Evolutionary conservation across 768 basidiomycete species (phyloP), one percentile per base, ranked within the genome.

Genomic region (Cytidiella melzeri): DNA sequence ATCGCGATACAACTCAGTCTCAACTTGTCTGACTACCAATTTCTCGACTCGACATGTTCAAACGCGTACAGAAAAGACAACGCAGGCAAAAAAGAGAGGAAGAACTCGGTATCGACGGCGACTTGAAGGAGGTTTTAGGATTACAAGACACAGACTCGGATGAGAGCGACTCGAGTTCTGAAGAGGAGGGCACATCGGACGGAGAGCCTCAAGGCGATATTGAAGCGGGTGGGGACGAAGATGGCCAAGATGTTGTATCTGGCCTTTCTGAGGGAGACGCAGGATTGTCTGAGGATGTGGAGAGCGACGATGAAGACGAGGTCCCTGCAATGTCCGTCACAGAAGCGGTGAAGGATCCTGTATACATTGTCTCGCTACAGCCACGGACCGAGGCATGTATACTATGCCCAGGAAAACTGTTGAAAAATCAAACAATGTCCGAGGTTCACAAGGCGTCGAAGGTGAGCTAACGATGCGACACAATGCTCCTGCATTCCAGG

Each of bases 1-100:
- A n/a, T n/a, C n/a, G n/a, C n/a, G n/a, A n/a, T n/a, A n/a, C n/a
- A n/a, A n/a, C n/a, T n/a, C n/a, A n/a, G n/a, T n/a, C n/a, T n/a
- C n/a, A n/a, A n/a, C n/a, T n/a, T n/a, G n/a, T n/a, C n/a, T n/a
- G n/a, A n/a, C n/a, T n/a, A n/a, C n/a, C n/a, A n/a, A n/a, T n/a
- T n/a, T n/a, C n/a, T n/a, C n/a, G n/a, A n/a, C n/a, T n/a, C n/a
- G 13, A 5, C 42, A 90, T 90, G 87, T 88, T 87, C 73, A 90
- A 91, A 67, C 79, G 88, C 51, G 73, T 87, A 5, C 81, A 81
- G 55, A 88, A 81, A 61, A 75, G 81, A 41, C 75, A 73, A 21
- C 73, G 72, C 57, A 81, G 75, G 57, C 74, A 71, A 51, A 72
- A 82, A 57, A 71, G 81, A 55, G 84, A 84, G 53, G 81, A 83